phyloP scores from a whole-genome alignment of 805 yeast species.

The Saccharomycopsis malanga region DNA sequence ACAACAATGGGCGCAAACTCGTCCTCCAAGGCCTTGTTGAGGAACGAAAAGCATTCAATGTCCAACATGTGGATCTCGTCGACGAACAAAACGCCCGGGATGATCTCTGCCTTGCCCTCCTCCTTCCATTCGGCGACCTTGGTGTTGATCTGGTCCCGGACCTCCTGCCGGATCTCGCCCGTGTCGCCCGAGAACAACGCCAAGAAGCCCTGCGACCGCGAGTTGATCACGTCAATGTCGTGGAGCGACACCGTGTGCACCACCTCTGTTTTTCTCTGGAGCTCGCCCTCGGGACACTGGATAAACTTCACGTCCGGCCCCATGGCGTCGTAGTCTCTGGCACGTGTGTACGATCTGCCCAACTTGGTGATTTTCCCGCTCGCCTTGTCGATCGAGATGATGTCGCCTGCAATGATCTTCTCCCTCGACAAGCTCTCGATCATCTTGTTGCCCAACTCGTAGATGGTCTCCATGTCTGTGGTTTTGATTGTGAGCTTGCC shows the following conservation, averaged over 20 bases:
- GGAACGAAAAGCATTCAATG: conserved; percentile 89
- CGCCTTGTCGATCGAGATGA: conserved; percentile 90
- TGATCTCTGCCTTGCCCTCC: conserved; percentile 97
- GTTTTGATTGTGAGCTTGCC: conserved; percentile 96
- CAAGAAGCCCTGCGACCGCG: conserved; percentile 94
- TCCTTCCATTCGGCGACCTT: conserved; percentile 98
- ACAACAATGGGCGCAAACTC: conserved; percentile 95
- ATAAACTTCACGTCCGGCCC: conserved; percentile 97
- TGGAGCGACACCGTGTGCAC: conserved; percentile 97
- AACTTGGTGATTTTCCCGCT: conserved; percentile 89
- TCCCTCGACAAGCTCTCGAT: conserved; percentile 91
- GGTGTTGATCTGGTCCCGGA: conserved; percentile 92
- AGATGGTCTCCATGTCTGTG: conserved; percentile 97
- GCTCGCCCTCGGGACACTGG: conserved; percentile 98
- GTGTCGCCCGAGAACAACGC: conserved; percentile 95
- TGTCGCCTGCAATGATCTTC: conserved; percentile 95
- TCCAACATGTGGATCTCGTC: conserved; percentile 99
- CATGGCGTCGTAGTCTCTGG: conserved; percentile 98
- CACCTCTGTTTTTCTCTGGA: conserved; percentile 90
- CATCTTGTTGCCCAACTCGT: conserved; percentile 92
- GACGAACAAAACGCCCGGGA: conserved; percentile 94
- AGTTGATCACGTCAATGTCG: conserved; percentile 95
- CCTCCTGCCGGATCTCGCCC: conserved; percentile 94
- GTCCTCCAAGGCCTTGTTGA: conserved; percentile 93
- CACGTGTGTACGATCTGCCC: conserved; percentile 93